Conservation (phyloP, 2,329 filamentous ascomycete genomes). For the Nigrospora osmanthi region DNA sequence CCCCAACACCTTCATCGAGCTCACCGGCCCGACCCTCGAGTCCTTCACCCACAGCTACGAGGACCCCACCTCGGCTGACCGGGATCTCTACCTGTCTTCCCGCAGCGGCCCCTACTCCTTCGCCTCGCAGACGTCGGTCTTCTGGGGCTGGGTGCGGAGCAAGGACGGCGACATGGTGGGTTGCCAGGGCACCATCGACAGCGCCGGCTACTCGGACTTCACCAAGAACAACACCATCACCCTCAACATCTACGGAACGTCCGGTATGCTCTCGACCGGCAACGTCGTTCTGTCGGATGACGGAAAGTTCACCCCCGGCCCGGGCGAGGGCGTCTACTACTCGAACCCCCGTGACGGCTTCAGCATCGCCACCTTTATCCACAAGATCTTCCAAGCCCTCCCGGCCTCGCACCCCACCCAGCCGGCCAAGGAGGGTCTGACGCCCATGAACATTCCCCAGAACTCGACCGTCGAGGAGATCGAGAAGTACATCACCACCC, state of each 20-base stretch:
- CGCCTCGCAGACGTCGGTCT: constrained; percentile 42
- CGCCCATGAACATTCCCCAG: constrained; percentile 38
- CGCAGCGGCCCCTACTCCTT: constrained; percentile 45
- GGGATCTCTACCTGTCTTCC: constrained; percentile 34
- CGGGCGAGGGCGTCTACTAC: constrained; percentile 35
- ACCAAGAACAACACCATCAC: constrained; percentile 38
- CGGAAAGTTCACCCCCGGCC: constrained; percentile 31
- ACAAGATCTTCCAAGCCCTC: constrained; percentile 38
- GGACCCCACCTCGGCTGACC: constrained; percentile 30
- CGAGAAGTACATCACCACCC: constrained; percentile 38
- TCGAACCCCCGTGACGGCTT: constrained; percentile 36
- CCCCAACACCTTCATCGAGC: constrained; percentile 45
- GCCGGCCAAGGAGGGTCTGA: constrained; percentile 28
- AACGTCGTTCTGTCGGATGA: constrained; percentile 32
- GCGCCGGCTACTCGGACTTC: constrained; percentile 32
- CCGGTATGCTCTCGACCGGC: constrained; percentile 40
- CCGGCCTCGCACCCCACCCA: constrained; percentile 14
- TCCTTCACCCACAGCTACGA: constrained; percentile 40
- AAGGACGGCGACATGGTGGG: constrained; percentile 31
- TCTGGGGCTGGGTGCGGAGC: constrained; percentile 40
- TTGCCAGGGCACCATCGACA: constrained; percentile 45
- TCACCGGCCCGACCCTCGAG: constrained; percentile 30
- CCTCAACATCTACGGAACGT: constrained; percentile 49
- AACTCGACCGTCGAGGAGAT: constrained; percentile 39
- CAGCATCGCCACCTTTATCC: constrained; percentile 41